Conservation (phyloP, 192 early-diverging fungal species). For the Podila horticola region DNA sequence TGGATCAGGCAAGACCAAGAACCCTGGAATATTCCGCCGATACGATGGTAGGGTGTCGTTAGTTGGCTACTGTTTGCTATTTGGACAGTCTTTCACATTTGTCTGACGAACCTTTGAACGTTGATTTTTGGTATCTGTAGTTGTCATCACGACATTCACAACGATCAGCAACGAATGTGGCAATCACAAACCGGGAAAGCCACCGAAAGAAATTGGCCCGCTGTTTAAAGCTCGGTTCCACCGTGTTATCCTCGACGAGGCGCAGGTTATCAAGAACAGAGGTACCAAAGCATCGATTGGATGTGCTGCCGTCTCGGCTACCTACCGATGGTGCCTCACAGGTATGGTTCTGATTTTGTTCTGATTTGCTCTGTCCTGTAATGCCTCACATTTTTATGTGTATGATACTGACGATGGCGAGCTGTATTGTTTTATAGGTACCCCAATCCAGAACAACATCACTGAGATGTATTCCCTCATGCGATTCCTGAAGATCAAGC, state of each 20-base stretch:
- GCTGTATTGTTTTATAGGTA: conserved; percentile 16
- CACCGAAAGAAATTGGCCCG: conserved; percentile 29
- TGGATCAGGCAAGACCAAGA: conserved; percentile 53
- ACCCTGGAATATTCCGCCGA: conserved; percentile 43
- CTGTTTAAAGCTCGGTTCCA: conserved; percentile 49
- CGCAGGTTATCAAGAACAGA: conserved; percentile 72
- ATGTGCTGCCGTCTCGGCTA: conserved; percentile 55
- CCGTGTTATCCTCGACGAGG: conserved; percentile 64
- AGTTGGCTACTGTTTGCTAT: not conserved
- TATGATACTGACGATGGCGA: not conserved
- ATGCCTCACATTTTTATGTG: not conserved
- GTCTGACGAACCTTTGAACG: not conserved
- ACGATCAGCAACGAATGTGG: conserved; percentile 41
- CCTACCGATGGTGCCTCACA: conserved; percentile 75
- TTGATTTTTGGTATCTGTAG: conserved; percentile 14
- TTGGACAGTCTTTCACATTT: not conserved
- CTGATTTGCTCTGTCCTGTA: too few relatives aligned
- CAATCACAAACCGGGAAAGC: not conserved
- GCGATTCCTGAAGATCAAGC: conserved; percentile 71
- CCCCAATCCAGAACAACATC: conserved; percentile 72
- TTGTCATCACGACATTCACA: conserved; percentile 62
- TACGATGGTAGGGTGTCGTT: conserved; percentile 57
- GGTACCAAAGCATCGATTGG: conserved; percentile 55
- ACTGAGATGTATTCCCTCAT: conserved; percentile 79
- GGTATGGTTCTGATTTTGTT: conserved; percentile 54